These are phyloP conservation scores for Aristolochia contorta DNA, from an alignment of 164 flowering plant genomes.

Conservation along the genomic window DNA sequence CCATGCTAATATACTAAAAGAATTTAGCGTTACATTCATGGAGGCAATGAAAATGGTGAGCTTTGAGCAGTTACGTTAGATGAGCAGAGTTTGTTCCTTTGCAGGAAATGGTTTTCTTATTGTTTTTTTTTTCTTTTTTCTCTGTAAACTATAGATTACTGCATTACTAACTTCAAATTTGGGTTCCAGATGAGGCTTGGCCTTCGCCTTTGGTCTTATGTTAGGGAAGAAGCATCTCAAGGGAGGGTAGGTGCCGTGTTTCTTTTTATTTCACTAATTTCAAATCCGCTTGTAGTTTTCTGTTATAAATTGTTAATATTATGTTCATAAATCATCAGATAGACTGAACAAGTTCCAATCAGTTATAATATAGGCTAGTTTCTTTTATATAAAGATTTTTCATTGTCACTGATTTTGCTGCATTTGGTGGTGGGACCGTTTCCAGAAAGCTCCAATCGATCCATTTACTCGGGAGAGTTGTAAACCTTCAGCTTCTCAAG, in stretches of 20 bases:
- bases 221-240: slow-evolving; percentile 93
- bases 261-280: too few relatives aligned
- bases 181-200: slow-evolving; percentile 68
- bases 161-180: neutral
- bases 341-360: too few relatives aligned
- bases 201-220: slow-evolving; percentile 84
- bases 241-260: slow-evolving; percentile 56
- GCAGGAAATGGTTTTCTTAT: neutral
- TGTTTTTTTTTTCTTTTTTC: neutral
- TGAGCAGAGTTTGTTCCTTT: neutral
- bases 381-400: too few relatives aligned
- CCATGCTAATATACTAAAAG: slow-evolving; percentile 84
- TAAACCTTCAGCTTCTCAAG: slow-evolving; percentile 97
- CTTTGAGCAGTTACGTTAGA: slow-evolving; percentile 2
- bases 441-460: slow-evolving; percentile 97
- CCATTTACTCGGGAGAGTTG: slow-evolving; percentile 85
- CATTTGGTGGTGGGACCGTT: too few relatives aligned
- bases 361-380: too few relatives aligned
- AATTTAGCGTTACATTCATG: slow-evolving; percentile 82
- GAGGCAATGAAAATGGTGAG: slow-evolving; percentile 88
- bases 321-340: too few relatives aligned
- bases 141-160: neutral
- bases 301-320: too few relatives aligned
- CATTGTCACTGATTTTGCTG: too few relatives aligned
- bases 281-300: too few relatives aligned